phyloP scores from a whole-genome alignment of 2,329 filamentous ascomycete genomes.

The Fusarium burgessii region DNA sequence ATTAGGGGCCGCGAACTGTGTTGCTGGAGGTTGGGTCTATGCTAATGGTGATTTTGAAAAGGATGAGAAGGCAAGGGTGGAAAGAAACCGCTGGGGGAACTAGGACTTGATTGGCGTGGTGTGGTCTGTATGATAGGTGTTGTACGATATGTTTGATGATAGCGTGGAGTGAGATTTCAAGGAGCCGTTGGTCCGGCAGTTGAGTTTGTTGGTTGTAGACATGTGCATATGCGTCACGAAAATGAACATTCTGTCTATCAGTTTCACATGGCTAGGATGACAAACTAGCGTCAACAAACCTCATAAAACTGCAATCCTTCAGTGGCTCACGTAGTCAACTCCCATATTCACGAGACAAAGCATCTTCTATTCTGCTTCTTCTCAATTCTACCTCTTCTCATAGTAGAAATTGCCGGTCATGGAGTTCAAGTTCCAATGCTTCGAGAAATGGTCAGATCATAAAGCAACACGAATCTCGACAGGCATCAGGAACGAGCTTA shows the following conservation, averaged over 20 bases:
- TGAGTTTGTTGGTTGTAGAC: not conserved
- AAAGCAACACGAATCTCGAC: not conserved
- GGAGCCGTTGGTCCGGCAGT: constrained; percentile 1
- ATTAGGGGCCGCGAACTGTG: constrained; percentile 61
- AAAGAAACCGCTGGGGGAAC: constrained; percentile 64
- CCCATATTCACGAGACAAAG: not conserved
- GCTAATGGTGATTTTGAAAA: constrained; percentile 61
- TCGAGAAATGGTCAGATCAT: not conserved
- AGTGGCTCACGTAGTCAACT: not conserved
- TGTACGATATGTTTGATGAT: constrained; percentile 25
- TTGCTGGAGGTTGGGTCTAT: constrained; percentile 65
- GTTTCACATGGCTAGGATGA: not conserved
- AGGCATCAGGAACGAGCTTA: not conserved
- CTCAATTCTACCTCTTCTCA: not conserved
- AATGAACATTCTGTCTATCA: not conserved
- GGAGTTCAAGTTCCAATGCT: not conserved
- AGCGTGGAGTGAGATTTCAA: not conserved
- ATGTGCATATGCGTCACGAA: not conserved
- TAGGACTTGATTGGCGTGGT: constrained; percentile 1
- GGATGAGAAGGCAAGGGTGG: constrained; percentile 61
- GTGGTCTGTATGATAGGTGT: constrained; percentile 25
- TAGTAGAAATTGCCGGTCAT: not conserved
- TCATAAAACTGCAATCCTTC: not conserved
- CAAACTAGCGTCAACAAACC: not conserved
- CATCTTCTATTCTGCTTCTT: not conserved